Evolutionary conservation across 2,329 filamentous ascomycete species (phyloP).

Genomic region (Penicillium brevicompactum): DNA sequence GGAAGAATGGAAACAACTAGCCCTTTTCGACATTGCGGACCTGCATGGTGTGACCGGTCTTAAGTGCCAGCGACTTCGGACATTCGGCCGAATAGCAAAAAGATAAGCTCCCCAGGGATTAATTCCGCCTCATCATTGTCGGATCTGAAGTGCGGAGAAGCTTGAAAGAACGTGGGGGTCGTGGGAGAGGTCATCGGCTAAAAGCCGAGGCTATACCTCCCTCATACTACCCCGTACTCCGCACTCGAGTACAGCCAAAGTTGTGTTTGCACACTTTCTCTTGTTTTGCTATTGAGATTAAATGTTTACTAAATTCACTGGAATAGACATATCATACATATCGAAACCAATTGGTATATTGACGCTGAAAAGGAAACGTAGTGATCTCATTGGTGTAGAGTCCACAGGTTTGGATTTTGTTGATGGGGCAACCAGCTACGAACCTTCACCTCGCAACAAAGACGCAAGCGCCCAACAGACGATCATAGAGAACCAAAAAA

Average conservation of each 20-base stretch:
- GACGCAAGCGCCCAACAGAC: no score
- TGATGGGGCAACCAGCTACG: constrained; percentile 15
- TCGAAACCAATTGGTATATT: not conserved
- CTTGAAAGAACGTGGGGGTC: not conserved
- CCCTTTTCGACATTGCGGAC: constrained; percentile 1
- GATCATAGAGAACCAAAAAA: no score
- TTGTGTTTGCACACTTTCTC: no score
- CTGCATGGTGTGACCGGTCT: constrained; percentile 9
- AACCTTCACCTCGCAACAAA: not conserved
- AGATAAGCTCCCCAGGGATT: not conserved
- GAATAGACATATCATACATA: not conserved
- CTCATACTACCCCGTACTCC: no score
- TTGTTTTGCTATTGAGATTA: no score
- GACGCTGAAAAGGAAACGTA: not conserved
- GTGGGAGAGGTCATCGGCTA: not conserved
- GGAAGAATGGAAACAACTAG: not conserved
- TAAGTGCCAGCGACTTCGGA: constrained; percentile 14
- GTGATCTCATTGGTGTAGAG: not conserved
- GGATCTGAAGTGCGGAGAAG: not conserved
- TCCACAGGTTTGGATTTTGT: not conserved
- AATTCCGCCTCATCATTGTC: constrained; percentile 3
- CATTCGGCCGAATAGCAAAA: constrained; percentile 20
- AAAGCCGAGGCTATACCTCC: no score
- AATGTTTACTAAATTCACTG: no score
- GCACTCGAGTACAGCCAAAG: no score